A percentile compares a stretch with the other conserved stretches of the same genome.
Conservation (phyloP, 768 basidiomycete genomes). For the Saitozyma sp. region DNA sequence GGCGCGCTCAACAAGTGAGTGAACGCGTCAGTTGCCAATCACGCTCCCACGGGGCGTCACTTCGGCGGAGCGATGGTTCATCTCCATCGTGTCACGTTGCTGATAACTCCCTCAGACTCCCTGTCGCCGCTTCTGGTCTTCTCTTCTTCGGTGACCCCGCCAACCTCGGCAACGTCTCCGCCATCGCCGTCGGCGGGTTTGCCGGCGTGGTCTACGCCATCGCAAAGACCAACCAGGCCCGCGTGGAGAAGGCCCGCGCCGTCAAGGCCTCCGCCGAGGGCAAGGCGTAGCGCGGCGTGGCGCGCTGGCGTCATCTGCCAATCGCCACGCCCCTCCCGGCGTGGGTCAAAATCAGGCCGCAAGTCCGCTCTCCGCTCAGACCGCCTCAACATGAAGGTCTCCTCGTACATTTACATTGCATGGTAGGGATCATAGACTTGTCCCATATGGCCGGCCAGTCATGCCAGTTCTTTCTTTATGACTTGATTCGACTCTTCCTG, state of each 20-base stretch:
- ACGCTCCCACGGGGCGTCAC: background rate
- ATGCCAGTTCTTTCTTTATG: too few relatives aligned
- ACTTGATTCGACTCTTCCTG: too few relatives aligned
- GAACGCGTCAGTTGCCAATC: background rate
- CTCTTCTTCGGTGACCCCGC: constrained; percentile 74
- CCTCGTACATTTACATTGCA: too few relatives aligned
- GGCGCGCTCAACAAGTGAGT: constrained; percentile 84
- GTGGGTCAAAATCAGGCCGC: too few relatives aligned
- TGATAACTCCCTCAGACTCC: constrained; percentile 57
- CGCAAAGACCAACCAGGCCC: constrained; percentile 91
- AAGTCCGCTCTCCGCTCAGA: too few relatives aligned
- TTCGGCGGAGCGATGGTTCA: background rate
- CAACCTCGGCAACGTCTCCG: constrained; percentile 82
- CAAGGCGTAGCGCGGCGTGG: constrained; percentile 2
- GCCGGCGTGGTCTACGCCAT: constrained; percentile 89
- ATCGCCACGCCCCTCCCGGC: too few relatives aligned
- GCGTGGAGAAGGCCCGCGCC: constrained; percentile 59
- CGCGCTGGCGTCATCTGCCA: background rate
- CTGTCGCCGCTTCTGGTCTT: constrained; percentile 98
- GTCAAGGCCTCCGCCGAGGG: constrained; percentile 5
- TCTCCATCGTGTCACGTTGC: constrained; percentile 6
- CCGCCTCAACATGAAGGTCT: too few relatives aligned
- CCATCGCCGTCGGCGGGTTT: constrained; percentile 83
- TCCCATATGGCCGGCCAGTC: too few relatives aligned
- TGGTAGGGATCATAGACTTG: too few relatives aligned